phyloP scores from a whole-genome alignment of 2,329 filamentous ascomycete species.

The Pseudocercospora macadamiae region DNA sequence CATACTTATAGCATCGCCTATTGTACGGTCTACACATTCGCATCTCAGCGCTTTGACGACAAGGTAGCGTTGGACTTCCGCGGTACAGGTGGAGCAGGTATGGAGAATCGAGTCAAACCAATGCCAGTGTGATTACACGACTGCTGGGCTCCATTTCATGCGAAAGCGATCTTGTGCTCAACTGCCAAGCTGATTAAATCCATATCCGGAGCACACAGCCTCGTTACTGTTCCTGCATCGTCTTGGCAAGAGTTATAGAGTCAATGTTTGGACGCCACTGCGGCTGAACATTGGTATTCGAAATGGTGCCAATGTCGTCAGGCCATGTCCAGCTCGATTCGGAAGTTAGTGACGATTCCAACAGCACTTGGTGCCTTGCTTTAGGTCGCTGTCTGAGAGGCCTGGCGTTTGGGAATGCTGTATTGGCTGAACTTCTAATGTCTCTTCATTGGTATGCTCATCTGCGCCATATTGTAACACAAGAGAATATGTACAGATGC shows the following conservation, averaged over 20 bases:
- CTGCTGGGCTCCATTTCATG: too few species aligned
- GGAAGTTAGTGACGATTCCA: not conserved
- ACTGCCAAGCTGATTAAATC: not conserved
- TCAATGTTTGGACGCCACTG: not conserved
- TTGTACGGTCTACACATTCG: too few species aligned
- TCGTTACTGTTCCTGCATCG: constrained; percentile 30
- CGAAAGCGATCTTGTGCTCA: too few species aligned
- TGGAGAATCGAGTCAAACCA: too few species aligned
- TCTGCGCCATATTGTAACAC: constrained; percentile 6
- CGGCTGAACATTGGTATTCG: not conserved
- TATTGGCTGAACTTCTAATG: not conserved
- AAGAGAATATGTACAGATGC: constrained; percentile 14
- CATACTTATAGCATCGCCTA: too few species aligned
- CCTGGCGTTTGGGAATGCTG: too few species aligned
- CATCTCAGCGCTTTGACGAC: too few species aligned
- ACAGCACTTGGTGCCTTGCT: too few species aligned
- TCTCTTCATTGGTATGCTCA: constrained; percentile 1
- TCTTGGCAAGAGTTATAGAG: constrained; percentile 37
- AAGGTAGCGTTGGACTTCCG: too few species aligned
- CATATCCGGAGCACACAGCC: not conserved
- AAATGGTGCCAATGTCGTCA: not conserved
- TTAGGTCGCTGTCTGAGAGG: too few species aligned
- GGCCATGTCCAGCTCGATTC: not conserved
- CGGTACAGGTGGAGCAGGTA: too few species aligned
- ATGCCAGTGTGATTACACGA: too few species aligned